Conservation (phyloP, 2,329 filamentous ascomycete species). For the Botrytis deweyae region DNA sequence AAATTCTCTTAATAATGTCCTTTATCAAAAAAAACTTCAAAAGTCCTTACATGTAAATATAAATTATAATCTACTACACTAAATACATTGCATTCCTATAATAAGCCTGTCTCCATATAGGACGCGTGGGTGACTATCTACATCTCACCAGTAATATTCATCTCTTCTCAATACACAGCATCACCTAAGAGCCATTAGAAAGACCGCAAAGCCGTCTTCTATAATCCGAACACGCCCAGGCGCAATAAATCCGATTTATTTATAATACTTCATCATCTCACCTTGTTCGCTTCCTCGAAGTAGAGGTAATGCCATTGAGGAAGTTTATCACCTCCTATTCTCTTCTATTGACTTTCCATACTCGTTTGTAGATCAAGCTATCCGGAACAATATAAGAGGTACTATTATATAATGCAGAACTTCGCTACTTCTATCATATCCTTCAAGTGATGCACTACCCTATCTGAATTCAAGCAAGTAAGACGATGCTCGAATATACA, state of each 20-base stretch:
- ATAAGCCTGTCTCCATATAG: too few species aligned
- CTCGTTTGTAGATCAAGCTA: not conserved
- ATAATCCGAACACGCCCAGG: too few species aligned
- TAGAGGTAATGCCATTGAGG: not conserved
- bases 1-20: too few species aligned
- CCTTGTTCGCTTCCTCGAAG: not conserved
- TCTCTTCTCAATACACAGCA: not conserved
- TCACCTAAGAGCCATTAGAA: not conserved
- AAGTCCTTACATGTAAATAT: too few species aligned
- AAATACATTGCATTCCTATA: too few species aligned
- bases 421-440: rapidly evolving
- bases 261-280: not conserved
- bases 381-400: rapidly evolving
- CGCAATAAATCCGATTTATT: not conserved
- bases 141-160: not conserved
- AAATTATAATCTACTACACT: too few species aligned
- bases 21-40: too few species aligned
- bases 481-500: rapidly evolving
- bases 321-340: not conserved
- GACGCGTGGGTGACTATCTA: not conserved
- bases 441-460: rapidly evolving
- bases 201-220: not conserved
- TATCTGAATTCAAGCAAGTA: not conserved
- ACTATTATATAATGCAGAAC: not conserved
- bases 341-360: not conserved